These are phyloP conservation scores for Cyberlindnera lachancei DNA, from an alignment of 805 yeast species.

Conservation along the genomic window DNA sequence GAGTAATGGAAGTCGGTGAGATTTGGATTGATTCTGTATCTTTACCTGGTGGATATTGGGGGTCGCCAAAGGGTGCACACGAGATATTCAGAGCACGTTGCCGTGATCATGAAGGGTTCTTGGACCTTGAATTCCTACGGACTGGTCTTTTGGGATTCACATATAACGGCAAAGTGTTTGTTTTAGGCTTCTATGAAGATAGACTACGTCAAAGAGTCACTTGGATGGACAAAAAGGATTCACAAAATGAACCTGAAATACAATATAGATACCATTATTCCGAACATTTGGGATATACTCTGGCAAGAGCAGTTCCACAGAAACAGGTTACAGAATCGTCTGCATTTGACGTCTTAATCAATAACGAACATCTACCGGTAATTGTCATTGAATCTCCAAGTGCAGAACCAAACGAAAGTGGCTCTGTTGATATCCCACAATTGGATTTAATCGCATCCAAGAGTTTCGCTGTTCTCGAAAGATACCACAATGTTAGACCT, in stretches of 20 bases:
- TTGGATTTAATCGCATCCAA: conserved; percentile 44
- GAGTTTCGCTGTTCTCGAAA: conserved; percentile 38
- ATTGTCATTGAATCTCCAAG: conserved; percentile 72
- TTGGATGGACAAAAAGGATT: conserved; percentile 50
- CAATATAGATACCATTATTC: conserved; percentile 67
- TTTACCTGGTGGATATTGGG: conserved; percentile 86
- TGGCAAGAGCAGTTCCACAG: conserved; percentile 60
- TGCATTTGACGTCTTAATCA: conserved; percentile 76
- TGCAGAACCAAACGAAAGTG: conserved; percentile 29
- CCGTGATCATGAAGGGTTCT: conserved; percentile 57
- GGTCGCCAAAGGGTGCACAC: conserved; percentile 56
- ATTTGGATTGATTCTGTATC: conserved; percentile 96
- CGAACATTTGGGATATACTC: conserved; percentile 76
- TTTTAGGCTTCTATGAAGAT: conserved; percentile 87
- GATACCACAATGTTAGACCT: conserved; percentile 66
- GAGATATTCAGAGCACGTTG: conserved; percentile 78
- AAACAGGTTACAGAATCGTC: conserved; percentile 83
- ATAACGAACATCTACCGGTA: conserved; percentile 70
- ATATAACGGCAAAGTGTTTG: conserved; percentile 78
- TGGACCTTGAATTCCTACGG: conserved; percentile 75
- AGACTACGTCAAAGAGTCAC: conserved; percentile 71
- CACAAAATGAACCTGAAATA: conserved; percentile 1
- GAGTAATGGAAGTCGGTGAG: conserved; percentile 82
- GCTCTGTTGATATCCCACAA: conserved; percentile 28
- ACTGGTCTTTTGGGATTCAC: conserved; percentile 90